Evolutionary conservation across 352 stramenopile genomes (phyloP).

Genomic region (Phytopythium ostracodes): DNA sequence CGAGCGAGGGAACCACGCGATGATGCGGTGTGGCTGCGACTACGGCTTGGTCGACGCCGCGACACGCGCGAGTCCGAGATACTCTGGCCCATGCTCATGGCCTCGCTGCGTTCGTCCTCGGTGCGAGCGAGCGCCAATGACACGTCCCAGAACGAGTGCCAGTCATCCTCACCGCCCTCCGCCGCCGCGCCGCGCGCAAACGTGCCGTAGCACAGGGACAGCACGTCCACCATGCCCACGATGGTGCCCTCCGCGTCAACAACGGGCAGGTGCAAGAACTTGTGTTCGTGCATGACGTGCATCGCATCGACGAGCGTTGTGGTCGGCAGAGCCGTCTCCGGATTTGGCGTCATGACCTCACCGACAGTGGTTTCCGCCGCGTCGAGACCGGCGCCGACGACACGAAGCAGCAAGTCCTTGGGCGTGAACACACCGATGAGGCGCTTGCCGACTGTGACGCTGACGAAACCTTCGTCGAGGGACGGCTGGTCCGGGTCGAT

Average conservation of each 20-base stretch:
- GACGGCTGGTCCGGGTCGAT: conserved; percentile 37
- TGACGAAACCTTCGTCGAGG: conserved; percentile 15
- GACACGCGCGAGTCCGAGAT: conserved; percentile 50
- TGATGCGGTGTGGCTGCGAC: conserved; percentile 36
- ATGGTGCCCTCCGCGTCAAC: conserved; percentile 72
- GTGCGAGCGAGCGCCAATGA: conserved; percentile 73
- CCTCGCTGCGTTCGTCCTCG: conserved; percentile 70
- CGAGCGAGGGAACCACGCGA: conserved; percentile 48
- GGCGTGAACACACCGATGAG: conserved; percentile 97
- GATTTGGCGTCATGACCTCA: conserved; percentile 96
- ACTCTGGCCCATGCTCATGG: conserved; percentile 50
- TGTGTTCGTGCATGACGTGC: conserved; percentile 98
- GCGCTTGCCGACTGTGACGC: conserved; percentile 48
- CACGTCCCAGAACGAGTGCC: conserved; percentile 88
- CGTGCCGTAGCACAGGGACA: conserved; percentile 87
- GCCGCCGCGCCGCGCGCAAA: conserved; percentile 67
- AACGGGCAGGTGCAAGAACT: conserved; percentile 96
- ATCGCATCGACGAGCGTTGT: conserved; percentile 95
- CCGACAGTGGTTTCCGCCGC: conserved; percentile 87
- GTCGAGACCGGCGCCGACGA: conserved; percentile 91
- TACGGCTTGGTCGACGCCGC: conserved; percentile 24
- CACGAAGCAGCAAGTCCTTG: conserved; percentile 96
- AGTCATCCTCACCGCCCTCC: conserved; percentile 67
- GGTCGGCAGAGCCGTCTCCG: conserved; percentile 90
- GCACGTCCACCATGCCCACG: conserved; percentile 81